A percentile compares a stretch with the other conserved stretches of the same genome.
Evolutionary conservation across 2,329 filamentous ascomycete genomes (phyloP).

Genomic region (Blastomyces gilchristii): DNA sequence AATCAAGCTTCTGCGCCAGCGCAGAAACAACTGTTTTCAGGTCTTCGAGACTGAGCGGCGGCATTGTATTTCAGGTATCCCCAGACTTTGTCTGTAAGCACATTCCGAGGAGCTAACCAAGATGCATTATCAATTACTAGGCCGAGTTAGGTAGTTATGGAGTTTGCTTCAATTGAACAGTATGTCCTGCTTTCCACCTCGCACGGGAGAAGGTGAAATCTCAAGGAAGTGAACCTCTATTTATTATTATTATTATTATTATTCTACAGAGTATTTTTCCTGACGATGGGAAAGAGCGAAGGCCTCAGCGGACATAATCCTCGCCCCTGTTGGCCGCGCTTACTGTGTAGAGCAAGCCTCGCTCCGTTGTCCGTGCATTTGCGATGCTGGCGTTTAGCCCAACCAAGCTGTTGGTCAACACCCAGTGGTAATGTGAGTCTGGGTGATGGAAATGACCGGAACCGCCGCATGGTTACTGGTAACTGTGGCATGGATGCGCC

Average conservation of each 20-base stretch:
- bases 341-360: too few relatives aligned
- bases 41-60: not conserved
- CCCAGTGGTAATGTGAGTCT: too few relatives aligned
- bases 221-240: not conserved
- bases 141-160: not conserved
- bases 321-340: not conserved
- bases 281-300: not conserved
- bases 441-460: too few relatives aligned
- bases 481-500: too few relatives aligned
- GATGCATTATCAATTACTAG: not conserved
- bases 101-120: not conserved
- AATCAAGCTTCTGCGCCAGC: conserved; percentile 12
- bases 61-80: not conserved
- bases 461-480: too few relatives aligned
- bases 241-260: not conserved
- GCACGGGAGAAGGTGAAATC: not conserved
- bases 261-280: not conserved
- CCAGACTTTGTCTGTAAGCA: not conserved
- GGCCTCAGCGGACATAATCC: not conserved
- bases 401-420: too few relatives aligned
- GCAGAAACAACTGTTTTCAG: conserved; percentile 8
- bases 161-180: not conserved
- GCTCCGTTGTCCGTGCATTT: too few relatives aligned
- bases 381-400: too few relatives aligned
- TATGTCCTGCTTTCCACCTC: not conserved